Evolutionary conservation across 73 alveolate species (phyloP).

Genomic region (Breviolum minutum): DNA sequence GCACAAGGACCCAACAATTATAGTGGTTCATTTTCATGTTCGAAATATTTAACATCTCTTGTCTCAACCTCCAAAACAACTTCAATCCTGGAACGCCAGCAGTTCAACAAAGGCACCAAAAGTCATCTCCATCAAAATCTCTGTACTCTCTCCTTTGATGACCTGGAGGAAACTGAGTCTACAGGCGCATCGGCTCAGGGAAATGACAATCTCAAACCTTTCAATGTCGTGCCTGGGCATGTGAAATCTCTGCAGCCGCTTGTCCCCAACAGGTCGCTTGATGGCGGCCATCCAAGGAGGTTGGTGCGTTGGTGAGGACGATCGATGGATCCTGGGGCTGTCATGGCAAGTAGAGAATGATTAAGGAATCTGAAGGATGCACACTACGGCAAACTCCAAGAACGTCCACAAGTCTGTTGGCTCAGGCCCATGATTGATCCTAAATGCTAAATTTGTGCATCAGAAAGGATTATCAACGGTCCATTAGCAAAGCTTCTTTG

Average conservation of each 20-base stretch:
- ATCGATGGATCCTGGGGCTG: constrained; percentile 44
- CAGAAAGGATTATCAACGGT: too few species aligned
- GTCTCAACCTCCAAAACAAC: too few species aligned
- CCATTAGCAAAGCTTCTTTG: not conserved
- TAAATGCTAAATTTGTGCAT: too few species aligned
- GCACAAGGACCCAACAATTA: too few species aligned
- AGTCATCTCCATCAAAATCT: constrained; percentile 52
- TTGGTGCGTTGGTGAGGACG: constrained; percentile 77
- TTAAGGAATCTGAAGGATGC: too few species aligned
- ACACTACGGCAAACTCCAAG: too few species aligned
- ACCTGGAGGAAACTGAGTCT: not conserved
- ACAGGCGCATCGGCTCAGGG: not conserved
- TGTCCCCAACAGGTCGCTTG: constrained; percentile 85
- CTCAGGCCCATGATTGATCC: not conserved
- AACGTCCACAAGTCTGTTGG: too few species aligned
- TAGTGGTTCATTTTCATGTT: too few species aligned
- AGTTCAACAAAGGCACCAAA: constrained; percentile 15
- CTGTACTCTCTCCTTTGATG: constrained; percentile 5
- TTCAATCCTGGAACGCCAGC: not conserved
- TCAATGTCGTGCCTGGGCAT: not conserved
- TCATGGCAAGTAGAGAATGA: not conserved
- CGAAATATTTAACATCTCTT: too few species aligned
- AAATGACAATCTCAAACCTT: not conserved
- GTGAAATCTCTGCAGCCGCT: constrained; percentile 50
- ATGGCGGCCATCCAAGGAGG: constrained; percentile 59